Conservation (phyloP, 371 early-diverging fungal species). For the Rhizopus sp. region DNA sequence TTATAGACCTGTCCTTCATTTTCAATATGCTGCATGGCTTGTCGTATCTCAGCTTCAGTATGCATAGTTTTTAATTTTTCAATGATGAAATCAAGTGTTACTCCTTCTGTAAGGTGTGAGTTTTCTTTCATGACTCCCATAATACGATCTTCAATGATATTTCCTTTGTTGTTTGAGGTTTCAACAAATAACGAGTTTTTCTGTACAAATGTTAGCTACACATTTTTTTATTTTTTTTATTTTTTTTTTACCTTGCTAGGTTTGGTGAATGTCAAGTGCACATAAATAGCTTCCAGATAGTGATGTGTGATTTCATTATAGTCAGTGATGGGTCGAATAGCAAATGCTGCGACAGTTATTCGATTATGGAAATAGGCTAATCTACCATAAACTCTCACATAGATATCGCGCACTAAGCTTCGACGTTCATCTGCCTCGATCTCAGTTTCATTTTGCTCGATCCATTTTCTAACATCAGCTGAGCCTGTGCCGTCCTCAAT, state of each 20-base stretch:
- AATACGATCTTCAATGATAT: background rate
- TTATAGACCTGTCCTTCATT: slow-evolving; percentile 68
- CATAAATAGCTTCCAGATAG: slow-evolving; percentile 62
- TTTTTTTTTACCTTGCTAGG: slow-evolving; percentile 18
- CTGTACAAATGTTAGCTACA: background rate
- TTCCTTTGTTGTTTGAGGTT: background rate
- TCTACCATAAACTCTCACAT: slow-evolving; percentile 71
- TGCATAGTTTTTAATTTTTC: slow-evolving; percentile 38
- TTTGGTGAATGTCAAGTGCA: slow-evolving; percentile 58
- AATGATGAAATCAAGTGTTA: slow-evolving; percentile 37
- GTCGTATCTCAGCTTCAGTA: slow-evolving; percentile 40
- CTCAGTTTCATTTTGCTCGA: slow-evolving; percentile 42
- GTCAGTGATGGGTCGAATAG: slow-evolving; percentile 62
- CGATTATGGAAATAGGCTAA: slow-evolving; percentile 62
- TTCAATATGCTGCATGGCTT: slow-evolving; percentile 51
- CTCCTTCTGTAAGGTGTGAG: background rate
- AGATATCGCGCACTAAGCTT: slow-evolving; percentile 42
- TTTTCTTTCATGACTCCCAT: slow-evolving; percentile 2
- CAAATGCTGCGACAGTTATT: slow-evolving; percentile 48
- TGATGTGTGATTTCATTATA: slow-evolving; percentile 81
- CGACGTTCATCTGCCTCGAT: slow-evolving; percentile 33
- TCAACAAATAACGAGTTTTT: background rate
- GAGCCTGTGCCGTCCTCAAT: slow-evolving; percentile 82
- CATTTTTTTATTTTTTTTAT: background rate
- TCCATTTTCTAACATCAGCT: slow-evolving; percentile 71